These are phyloP conservation scores for Candida sanyaensis DNA, from an alignment of 1,139 yeast species.

Conservation along the genomic window DNA sequence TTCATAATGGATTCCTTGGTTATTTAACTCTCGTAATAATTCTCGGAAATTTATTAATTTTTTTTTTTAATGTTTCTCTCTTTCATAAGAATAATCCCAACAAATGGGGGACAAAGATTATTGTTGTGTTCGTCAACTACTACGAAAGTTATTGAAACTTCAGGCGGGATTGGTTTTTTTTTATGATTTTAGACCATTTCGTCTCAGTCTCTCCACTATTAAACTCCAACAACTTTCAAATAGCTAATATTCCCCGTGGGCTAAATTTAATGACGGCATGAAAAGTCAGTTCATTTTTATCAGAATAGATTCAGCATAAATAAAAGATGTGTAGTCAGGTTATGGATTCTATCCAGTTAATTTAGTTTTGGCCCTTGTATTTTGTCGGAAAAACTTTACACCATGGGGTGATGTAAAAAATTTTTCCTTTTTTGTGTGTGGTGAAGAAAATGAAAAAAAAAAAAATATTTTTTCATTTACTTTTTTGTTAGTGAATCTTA, in stretches of 20 bases:
- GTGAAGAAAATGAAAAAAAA: neutral
- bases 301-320: neutral
- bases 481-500: neutral
- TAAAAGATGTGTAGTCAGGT: neutral
- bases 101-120: too few relatives aligned
- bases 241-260: conserved; percentile 1
- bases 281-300: neutral
- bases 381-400: conserved; percentile 2
- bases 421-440: neutral
- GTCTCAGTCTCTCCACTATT: too few relatives aligned
- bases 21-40: too few relatives aligned
- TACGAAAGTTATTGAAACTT: too few relatives aligned
- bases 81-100: too few relatives aligned
- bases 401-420: conserved; percentile 1
- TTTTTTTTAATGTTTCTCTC: too few relatives aligned
- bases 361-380: too few relatives aligned
- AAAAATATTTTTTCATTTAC: neutral
- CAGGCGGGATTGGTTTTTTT: too few relatives aligned
- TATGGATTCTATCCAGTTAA: neutral
- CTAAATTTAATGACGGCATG: neutral
- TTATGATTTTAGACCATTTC: too few relatives aligned
- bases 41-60: too few relatives aligned
- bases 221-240: neutral
- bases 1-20: too few relatives aligned
- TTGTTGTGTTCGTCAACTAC: too few relatives aligned